Evolutionary conservation across 73 alveolate species (phyloP).

Genomic region (Uronychia setigera): DNA sequence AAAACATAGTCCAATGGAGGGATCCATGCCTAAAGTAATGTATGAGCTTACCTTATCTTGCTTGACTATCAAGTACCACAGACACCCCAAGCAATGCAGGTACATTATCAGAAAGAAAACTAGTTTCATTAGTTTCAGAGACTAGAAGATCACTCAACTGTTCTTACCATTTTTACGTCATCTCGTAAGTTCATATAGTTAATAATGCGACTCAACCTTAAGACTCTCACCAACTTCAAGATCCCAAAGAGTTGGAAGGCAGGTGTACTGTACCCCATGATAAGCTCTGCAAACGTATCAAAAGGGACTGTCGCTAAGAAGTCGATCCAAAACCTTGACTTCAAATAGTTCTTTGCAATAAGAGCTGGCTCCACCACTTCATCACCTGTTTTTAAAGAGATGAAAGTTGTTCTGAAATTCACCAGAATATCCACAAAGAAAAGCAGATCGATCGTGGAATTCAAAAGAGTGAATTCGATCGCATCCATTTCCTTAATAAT

Average conservation of each 20-base stretch:
- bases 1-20: constrained; percentile 32
- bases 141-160: neutral
- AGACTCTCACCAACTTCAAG: constrained; percentile 49
- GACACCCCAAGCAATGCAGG: constrained; percentile 49
- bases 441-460: constrained; percentile 18
- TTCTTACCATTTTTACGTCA: constrained; percentile 22
- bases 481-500: neutral
- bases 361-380: neutral
- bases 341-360: constrained; percentile 10
- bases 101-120: constrained; percentile 24
- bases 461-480: constrained; percentile 6
- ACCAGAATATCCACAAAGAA: constrained; percentile 46
- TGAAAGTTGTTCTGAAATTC: constrained; percentile 45
- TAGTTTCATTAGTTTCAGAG: constrained; percentile 18
- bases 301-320: constrained; percentile 5
- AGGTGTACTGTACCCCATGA: neutral
- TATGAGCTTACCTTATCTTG: neutral
- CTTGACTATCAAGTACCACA: constrained; percentile 43
- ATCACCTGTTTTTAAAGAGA: constrained; percentile 6
- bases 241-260: constrained; percentile 22
- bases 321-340: constrained; percentile 7
- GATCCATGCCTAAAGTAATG: constrained; percentile 16
- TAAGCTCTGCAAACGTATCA: neutral
- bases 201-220: constrained; percentile 41
- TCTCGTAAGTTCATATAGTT: constrained; percentile 44